Base-by-base conservation (phyloP, 2,329 filamentous ascomycete species). In the Purpureocillium lavendulum region DNA sequence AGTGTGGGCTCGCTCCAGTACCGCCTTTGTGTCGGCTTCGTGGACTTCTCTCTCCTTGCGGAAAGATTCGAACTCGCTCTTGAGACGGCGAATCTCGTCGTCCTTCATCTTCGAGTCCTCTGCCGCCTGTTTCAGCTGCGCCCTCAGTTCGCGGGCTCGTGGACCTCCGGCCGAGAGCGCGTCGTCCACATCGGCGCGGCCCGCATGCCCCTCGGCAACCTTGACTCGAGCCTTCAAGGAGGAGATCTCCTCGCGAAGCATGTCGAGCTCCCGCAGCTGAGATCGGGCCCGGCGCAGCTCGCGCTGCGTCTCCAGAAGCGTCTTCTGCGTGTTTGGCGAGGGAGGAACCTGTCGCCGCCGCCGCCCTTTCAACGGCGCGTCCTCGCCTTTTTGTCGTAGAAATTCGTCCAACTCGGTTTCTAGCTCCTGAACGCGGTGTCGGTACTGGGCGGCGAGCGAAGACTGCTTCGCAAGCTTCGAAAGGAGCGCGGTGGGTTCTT, bases 401-500 rank as follows among this genome's bases (percentile, higher is more conserved):
- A 61, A 48, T 2, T 66, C 65, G 42, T 65, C 70, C 13, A 73
- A 60, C 47, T 71, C 58, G 4, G 60, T 58, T 42, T 79, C 74
- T 39, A 82, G 62, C 45, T 80, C 73, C 43, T 76, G 70, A 8
- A 81, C 74, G 39, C 75, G 74, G 21, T 67, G 65, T 45, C 71
- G 70, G 56, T 82, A 81, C 46, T 80, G 70, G 1, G 69, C 58
- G 12, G 73, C 72, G 11, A 80, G 60, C 2, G 71, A 66, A 2
- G 75, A 80, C 53, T 81, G 76, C 40, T 71, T 69, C 11, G 67
- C 66, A 28, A 82, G 63, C 38, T 79, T 74, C 39, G 69, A 67
- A 18, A 73, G 58, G 34, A 78, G 50, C 31, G 67, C 64, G 3
- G 66, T 57, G 10, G 70, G 64, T n/a, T 70, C 66, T 26, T 64